Evolutionary conservation across 1,284 basidiomycete species (phyloP).

Genomic region (Trichosporon sp.): DNA sequence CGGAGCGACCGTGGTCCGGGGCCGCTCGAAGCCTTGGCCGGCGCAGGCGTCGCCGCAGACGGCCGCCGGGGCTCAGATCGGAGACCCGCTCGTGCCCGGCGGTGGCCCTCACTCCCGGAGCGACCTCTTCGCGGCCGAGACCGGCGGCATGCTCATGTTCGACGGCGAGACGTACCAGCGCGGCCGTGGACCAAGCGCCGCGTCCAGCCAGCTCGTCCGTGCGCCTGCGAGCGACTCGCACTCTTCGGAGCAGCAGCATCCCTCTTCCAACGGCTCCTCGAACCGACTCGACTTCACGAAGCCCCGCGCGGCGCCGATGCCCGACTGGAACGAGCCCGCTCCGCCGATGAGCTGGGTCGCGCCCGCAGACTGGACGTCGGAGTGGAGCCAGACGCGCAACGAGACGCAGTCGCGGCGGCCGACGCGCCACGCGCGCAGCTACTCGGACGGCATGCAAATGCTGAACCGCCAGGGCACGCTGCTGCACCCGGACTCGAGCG

Average conservation of each 20-base stretch:
- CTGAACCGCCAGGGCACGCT: constrained; percentile 47
- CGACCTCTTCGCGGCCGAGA: constrained; percentile 33
- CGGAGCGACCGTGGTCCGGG: background rate
- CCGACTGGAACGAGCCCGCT: background rate
- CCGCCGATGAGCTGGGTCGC: background rate
- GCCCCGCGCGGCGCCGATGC: background rate
- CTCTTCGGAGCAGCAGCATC: background rate
- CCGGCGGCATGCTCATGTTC: constrained; percentile 29
- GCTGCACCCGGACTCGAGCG: constrained; percentile 41
- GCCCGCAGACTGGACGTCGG: background rate
- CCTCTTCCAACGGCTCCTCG: background rate
- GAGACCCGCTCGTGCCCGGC: background rate
- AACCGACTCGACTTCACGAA: background rate
- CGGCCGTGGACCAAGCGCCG: background rate
- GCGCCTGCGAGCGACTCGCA: background rate
- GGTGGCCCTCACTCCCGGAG: constrained; percentile 30
- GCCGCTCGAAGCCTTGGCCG: constrained; percentile 3
- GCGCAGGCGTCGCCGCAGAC: constrained; percentile 8
- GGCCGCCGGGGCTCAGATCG: background rate
- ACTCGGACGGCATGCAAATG: constrained; percentile 42
- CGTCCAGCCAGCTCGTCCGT: background rate
- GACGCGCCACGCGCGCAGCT: constrained; percentile 24
- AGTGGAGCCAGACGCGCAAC: background rate
- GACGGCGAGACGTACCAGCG: background rate
- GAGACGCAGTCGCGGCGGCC: background rate